These are phyloP conservation scores for Eucalyptus albens DNA, from an alignment of 345 rosid genomes.

Conservation along the genomic window DNA sequence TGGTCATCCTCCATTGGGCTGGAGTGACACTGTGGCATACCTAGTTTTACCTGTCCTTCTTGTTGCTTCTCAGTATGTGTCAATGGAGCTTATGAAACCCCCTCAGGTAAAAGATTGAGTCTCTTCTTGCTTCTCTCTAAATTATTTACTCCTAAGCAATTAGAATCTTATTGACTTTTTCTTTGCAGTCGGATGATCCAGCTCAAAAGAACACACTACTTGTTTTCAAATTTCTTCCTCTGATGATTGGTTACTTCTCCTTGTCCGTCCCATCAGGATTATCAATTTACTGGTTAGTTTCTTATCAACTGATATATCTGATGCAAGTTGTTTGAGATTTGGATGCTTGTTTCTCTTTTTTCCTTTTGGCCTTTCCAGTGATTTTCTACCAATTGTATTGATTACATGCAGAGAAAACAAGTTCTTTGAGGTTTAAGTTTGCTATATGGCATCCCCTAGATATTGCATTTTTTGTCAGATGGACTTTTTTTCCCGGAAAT, in stretches of 20 bases:
- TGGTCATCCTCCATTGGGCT: constrained; percentile 96
- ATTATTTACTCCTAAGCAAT: not conserved
- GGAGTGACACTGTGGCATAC: constrained; percentile 90
- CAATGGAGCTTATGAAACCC: constrained; percentile 99
- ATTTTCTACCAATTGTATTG: not conserved
- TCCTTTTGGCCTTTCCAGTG: not conserved
- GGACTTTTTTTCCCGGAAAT: not conserved
- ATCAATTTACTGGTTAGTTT: constrained; percentile 89
- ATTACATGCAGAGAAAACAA: not conserved
- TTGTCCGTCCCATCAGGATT: constrained; percentile 98
- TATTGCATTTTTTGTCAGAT: not conserved
- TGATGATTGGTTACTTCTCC: constrained; percentile 97
- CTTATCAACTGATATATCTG: not conserved
- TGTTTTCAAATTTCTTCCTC: constrained; percentile 90
- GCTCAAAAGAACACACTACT: constrained; percentile 93
- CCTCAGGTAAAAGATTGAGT: constrained; percentile 57
- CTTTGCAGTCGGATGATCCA: constrained; percentile 86
- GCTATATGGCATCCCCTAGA: not conserved
- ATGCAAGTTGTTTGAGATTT: not conserved
- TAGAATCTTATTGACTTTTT: not conserved
- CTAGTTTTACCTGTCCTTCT: constrained; percentile 96
- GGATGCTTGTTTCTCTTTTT: not conserved
- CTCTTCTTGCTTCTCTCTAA: not conserved
- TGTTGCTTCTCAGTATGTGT: constrained; percentile 70
- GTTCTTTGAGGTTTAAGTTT: not conserved